Base-by-base conservation (phyloP, 2,329 filamentous ascomycete species). In the Fusarium anthophilum region DNA sequence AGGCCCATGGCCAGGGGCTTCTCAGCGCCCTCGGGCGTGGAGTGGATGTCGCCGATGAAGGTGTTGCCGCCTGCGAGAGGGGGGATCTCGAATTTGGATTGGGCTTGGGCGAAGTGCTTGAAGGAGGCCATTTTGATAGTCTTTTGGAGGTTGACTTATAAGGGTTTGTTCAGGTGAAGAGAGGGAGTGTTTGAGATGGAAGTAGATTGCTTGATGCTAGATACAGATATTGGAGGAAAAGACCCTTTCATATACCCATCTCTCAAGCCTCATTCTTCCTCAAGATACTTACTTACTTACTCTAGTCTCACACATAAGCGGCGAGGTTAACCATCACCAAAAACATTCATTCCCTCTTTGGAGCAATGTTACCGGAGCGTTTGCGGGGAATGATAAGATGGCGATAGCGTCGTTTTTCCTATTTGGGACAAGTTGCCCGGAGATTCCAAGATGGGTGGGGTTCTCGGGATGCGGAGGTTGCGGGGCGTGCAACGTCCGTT, bases 21-120 rank as follows among this genome's bases (percentile, higher is more conserved):
- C 17, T 88, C 86, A 20, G 87, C 81, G 79, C 89, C 86, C 64
- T 85, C 84, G 63, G 90, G 86, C 63, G 87, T 90, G 8, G 87
- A 87, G 74, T 85, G 84, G 35, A 93, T 83, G 76, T 93, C 91
- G 47, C 90, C 91, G 8, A 93, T 86, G 79, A 86, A 93, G 37
- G 90, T 91, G 77, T 93, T 93, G 70, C 92, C 89, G 76, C 91
- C 91, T 41, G 90, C 89, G 69, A 93, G 90, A 54, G 91, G 86
- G 11, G 90, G 91, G 8, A 90, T 90, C 77, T 91, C 89, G 82
- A 88, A 92, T 44, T 82, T 84, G 32, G 84, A 86, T 79, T 92
- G 89, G 2, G 89, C 90, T 77, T 90, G 85, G 57, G 86, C 78
- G 80, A 86, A 88, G 82, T 92, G 86, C 58, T 83, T 84, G 80